Evolutionary conservation across 257 asterid species (phyloP).

Genomic region (Fraxinus pennsylvanica): DNA sequence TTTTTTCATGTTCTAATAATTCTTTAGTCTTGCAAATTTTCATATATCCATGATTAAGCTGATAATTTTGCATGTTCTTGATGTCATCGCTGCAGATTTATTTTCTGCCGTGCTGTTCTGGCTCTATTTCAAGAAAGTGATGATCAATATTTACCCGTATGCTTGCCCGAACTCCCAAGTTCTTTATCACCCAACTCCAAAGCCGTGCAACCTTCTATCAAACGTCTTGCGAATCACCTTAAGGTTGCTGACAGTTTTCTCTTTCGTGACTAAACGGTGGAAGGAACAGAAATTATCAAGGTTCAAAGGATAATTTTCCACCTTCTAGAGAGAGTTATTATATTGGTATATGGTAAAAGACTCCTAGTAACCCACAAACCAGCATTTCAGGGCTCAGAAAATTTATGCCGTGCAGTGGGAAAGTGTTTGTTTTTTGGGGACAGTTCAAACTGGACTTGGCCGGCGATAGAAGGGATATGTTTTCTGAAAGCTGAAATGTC

Average conservation of each 20-base stretch:
- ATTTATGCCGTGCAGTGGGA: not conserved
- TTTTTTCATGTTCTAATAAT: not conserved
- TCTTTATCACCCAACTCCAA: conserved; percentile 59
- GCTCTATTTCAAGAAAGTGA: conserved; percentile 54
- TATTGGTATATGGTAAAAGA: not conserved
- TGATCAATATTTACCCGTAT: conserved; percentile 59
- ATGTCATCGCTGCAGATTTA: conserved; percentile 54
- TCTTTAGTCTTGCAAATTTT: not conserved
- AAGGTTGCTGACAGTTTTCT: conserved; percentile 62
- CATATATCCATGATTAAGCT: conserved; percentile 4
- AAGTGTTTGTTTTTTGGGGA: not conserved
- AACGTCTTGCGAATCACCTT: conserved; percentile 64
- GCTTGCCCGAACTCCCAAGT: conserved; percentile 80
- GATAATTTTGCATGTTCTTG: conserved; percentile 15
- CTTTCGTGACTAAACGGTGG: conserved; percentile 27
- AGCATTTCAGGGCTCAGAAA: conserved; percentile 14
- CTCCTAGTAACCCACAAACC: not conserved
- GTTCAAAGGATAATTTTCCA: conserved; percentile 18
- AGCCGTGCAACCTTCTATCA: conserved; percentile 59
- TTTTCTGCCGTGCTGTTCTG: conserved; percentile 87
- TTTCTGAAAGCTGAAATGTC: conserved; percentile 1
- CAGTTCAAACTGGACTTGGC: not conserved
- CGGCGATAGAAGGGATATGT: not conserved
- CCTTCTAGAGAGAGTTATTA: not conserved
- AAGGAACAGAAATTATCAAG: conserved; percentile 20